These are phyloP conservation scores for Ophiostoma montium DNA, from an alignment of 2,329 filamentous ascomycete genomes.

Conservation along the genomic window DNA sequence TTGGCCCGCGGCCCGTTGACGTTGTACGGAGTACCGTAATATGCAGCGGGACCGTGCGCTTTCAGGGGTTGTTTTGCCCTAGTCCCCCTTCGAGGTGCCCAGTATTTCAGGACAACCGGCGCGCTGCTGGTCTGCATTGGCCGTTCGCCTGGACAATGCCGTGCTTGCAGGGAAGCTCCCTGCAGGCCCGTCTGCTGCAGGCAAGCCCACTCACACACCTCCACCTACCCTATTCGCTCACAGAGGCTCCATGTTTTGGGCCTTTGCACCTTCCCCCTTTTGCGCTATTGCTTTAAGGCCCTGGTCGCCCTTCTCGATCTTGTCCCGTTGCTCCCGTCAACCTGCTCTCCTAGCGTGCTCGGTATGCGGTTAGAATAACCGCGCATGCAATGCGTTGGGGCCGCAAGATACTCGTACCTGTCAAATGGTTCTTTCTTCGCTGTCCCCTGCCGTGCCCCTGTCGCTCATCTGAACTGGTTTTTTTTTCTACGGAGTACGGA, in stretches of 20 bases:
- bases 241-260: neutral
- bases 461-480: neutral
- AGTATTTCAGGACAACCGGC: too few species aligned
- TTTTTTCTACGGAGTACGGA: neutral
- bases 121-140: too few species aligned
- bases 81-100: too few species aligned
- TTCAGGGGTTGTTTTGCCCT: too few species aligned
- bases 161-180: neutral
- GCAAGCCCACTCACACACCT: too few species aligned
- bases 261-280: neutral
- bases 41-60: too few species aligned
- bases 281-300: neutral
- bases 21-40: too few species aligned
- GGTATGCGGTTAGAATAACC: too few species aligned
- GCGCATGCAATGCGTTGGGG: too few species aligned
- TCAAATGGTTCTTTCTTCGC: neutral
- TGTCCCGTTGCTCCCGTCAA: neutral
- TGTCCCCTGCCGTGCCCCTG: neutral
- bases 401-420: neutral
- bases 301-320: neutral
- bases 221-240: slow-evolving; percentile 1
- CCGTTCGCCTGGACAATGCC: neutral
- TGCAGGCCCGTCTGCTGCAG: neutral
- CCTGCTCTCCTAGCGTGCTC: neutral
- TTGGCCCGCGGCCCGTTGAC: too few species aligned